A percentile compares a stretch with the other conserved stretches of the same genome.
phyloP scores from a whole-genome alignment of 768 basidiomycete genomes.

The Sarcomyxa edulis region DNA sequence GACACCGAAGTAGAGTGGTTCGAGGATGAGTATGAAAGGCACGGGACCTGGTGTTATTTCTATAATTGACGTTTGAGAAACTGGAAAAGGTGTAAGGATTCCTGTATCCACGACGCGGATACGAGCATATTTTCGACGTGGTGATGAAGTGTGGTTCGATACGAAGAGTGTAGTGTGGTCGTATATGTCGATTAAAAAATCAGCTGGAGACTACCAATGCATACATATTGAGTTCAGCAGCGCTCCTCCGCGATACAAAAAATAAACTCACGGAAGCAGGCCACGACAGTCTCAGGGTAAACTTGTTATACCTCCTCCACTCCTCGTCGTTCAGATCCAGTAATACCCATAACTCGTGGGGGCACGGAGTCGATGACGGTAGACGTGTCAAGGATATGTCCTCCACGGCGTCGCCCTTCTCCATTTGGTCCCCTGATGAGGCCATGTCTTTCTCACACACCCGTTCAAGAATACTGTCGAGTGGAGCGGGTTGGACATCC shows the following conservation, averaged over 20 bases:
- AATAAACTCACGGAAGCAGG: constrained; percentile 41
- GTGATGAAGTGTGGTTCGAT: constrained; percentile 4
- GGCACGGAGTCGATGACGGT: constrained; percentile 17
- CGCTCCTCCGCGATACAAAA: too few species aligned
- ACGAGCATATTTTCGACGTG: constrained; percentile 48
- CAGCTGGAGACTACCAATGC: constrained; percentile 33
- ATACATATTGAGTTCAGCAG: neutral
- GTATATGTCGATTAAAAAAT: constrained; percentile 34
- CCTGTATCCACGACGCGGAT: constrained; percentile 51
- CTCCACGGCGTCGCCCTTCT: too few species aligned
- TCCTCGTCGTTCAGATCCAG: constrained; percentile 35
- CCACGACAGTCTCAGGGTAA: constrained; percentile 52
- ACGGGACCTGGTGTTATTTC: constrained; percentile 24
- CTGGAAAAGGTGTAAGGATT: constrained; percentile 35
- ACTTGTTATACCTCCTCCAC: constrained; percentile 38
- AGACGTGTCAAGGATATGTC: too few species aligned
- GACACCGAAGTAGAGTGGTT: constrained; percentile 55
- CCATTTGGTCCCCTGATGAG: too few species aligned
- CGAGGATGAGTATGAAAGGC: constrained; percentile 48
- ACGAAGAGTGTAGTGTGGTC: constrained; percentile 23
- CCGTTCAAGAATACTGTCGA: constrained; percentile 27
- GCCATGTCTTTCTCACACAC: constrained; percentile 27
- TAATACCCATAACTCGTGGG: constrained; percentile 42
- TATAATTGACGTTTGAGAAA: constrained; percentile 9
- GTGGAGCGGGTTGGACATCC: constrained; percentile 35